A percentile compares a stretch with the other conserved stretches of the same genome.
phyloP scores from a whole-genome alignment of 352 stramenopile species.

The Lagenidium giganteum region DNA sequence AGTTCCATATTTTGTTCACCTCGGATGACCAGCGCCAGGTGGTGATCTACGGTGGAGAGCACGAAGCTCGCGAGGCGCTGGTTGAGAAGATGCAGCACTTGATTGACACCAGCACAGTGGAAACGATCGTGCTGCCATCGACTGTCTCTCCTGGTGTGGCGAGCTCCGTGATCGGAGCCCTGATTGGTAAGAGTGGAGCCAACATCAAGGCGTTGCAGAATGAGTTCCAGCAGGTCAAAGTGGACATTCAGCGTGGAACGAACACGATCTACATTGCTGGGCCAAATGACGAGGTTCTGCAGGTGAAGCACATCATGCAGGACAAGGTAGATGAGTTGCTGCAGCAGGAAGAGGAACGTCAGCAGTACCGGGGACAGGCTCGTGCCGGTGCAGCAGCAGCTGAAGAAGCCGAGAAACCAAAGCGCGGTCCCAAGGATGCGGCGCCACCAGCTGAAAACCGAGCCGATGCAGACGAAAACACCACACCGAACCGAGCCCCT shows the following conservation, averaged over 20 bases:
- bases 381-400: conserved; percentile 13
- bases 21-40: conserved; percentile 34
- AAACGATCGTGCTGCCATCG: conserved; percentile 42
- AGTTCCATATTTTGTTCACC: conserved; percentile 47
- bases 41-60: conserved; percentile 46
- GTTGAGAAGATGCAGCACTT: conserved; percentile 63
- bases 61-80: conserved; percentile 48
- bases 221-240: conserved; percentile 48
- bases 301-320: conserved; percentile 58
- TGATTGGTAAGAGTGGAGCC: conserved; percentile 77
- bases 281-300: conserved; percentile 33
- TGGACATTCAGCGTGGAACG: conserved; percentile 56
- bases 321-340: conserved; percentile 69
- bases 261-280: conserved; percentile 55
- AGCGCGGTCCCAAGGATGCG: conserved; percentile 1
- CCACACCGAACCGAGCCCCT: too few species aligned
- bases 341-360: conserved; percentile 29
- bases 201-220: conserved; percentile 72
- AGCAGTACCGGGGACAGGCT: conserved; percentile 9
- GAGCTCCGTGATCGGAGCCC: conserved; percentile 50
- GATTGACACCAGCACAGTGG: conserved; percentile 37
- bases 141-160: conserved; percentile 24
- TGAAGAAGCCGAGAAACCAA: background rate
- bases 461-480: conserved; percentile 11
- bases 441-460: conserved; percentile 25